phyloP scores from a whole-genome alignment of 2,329 filamentous ascomycete species.

The Aspergillus quadrilineatus region DNA sequence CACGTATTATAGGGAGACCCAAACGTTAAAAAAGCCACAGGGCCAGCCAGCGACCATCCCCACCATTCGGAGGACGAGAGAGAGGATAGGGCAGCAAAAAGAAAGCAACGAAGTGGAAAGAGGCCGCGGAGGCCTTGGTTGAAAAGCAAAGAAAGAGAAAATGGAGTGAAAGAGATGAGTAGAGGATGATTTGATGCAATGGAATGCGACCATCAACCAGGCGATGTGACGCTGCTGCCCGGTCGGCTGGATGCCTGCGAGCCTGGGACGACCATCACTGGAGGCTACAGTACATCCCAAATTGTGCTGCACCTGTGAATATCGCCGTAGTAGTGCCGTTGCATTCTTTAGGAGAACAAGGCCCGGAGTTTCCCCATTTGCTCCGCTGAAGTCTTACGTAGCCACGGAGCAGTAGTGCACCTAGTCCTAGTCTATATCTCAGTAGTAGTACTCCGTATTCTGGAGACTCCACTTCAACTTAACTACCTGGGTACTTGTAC shows the following conservation, averaged over 20 bases:
- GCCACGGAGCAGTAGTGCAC: not conserved
- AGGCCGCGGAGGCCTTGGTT: constrained; percentile 1
- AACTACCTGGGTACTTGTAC: not conserved
- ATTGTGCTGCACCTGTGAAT: constrained; percentile 6
- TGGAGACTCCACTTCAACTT: not conserved
- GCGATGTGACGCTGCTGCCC: constrained; percentile 38
- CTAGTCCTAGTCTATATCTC: not conserved
- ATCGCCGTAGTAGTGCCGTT: not conserved
- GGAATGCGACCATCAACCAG: constrained; percentile 37
- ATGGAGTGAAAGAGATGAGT: not conserved
- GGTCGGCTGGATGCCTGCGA: constrained; percentile 16
- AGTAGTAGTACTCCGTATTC: not conserved
- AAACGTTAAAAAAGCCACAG: constrained; percentile 20
- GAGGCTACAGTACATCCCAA: not conserved
- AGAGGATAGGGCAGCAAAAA: constrained; percentile 11
- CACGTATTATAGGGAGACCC: constrained; percentile 14
- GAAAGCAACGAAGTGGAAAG: constrained; percentile 4
- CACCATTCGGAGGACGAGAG: constrained; percentile 15
- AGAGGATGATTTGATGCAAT: constrained; percentile 17
- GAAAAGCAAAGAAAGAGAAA: constrained; percentile 10
- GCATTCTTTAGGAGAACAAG: not conserved
- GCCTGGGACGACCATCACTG: constrained; percentile 8
- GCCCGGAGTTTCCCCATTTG: constrained; percentile 13
- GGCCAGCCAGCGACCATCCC: constrained; percentile 27
- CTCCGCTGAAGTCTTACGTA: constrained; percentile 1